Evolutionary conservation across 768 basidiomycete genomes (phyloP).

Genomic region (Atractiella rhizophila): DNA sequence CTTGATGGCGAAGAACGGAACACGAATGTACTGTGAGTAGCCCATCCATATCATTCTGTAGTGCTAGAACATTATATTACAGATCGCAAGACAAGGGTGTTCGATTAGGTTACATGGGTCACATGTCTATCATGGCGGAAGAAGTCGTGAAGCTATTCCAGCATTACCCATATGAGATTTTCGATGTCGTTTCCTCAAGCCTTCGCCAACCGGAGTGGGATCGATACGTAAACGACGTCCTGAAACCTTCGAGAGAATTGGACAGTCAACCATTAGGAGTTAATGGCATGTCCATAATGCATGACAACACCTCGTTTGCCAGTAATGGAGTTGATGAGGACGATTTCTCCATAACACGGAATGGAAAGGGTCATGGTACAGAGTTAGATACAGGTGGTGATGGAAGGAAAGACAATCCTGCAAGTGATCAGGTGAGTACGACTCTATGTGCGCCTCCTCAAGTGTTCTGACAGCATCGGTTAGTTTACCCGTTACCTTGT

Average conservation of each 20-base stretch:
- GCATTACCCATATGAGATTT: conserved; percentile 57
- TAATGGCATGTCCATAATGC: conserved; percentile 10
- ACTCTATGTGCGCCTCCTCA: background rate
- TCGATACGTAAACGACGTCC: conserved; percentile 59
- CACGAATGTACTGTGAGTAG: conserved; percentile 41
- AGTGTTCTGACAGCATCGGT: background rate
- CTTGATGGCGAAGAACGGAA: conserved; percentile 62
- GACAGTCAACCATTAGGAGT: conserved; percentile 63
- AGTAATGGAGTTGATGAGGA: conserved; percentile 14
- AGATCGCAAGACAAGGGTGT: conserved; percentile 5
- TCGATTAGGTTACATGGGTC: conserved; percentile 83
- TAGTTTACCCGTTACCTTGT: conserved; percentile 61
- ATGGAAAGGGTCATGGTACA: conserved; percentile 2
- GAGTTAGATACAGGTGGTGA: conserved; percentile 13
- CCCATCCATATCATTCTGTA: conserved; percentile 36
- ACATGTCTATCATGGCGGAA: conserved; percentile 79
- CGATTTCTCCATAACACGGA: conserved; percentile 14
- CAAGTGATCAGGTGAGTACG: conserved; percentile 26
- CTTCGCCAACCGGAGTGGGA: conserved; percentile 67
- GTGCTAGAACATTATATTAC: background rate
- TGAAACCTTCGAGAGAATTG: conserved; percentile 58
- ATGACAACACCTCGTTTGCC: conserved; percentile 5
- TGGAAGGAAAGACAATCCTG: conserved; percentile 9
- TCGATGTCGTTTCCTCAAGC: conserved; percentile 35
- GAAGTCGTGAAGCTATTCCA: conserved; percentile 75